A percentile compares a stretch with the other conserved stretches of the same genome.
phyloP scores from a whole-genome alignment of 2,329 filamentous ascomycete species.

The Cercospora sesami region DNA sequence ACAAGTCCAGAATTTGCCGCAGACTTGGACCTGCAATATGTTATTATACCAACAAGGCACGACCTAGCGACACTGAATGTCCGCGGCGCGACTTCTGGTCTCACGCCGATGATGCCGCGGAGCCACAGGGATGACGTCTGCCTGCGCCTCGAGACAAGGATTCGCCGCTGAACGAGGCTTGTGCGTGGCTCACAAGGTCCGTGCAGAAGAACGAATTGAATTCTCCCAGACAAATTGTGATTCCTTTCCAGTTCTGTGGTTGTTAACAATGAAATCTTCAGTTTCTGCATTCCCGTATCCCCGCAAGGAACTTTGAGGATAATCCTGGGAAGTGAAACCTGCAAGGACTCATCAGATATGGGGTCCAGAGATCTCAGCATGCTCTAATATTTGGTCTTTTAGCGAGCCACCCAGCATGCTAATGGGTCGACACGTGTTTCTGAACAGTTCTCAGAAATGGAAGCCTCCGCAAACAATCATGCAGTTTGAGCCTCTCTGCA shows the following conservation, averaged over 20 bases:
- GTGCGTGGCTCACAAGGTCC: neutral
- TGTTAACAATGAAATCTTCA: neutral
- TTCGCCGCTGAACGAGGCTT: slow-evolving; percentile 9
- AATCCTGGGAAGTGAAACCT: neutral
- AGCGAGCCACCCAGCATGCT: neutral
- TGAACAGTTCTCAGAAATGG: neutral
- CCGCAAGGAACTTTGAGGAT: neutral
- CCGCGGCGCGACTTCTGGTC: neutral
- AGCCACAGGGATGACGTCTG: slow-evolving; percentile 1
- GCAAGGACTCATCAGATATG: neutral
- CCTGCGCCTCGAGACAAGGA: slow-evolving; percentile 2
- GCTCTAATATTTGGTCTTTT: neutral
- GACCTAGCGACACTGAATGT: neutral
- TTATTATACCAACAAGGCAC: neutral
- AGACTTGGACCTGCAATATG: neutral
- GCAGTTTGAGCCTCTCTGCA: neutral
- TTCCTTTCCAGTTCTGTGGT: neutral
- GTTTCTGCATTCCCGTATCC: neutral
- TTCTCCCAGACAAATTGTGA: neutral
- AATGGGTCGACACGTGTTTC: neutral
- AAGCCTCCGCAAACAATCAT: neutral
- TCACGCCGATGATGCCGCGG: neutral
- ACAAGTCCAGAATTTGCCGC: neutral
- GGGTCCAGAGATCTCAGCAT: neutral
- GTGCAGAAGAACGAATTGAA: neutral